A percentile compares a stretch with the other conserved stretches of the same genome.
phyloP scores from a whole-genome alignment of 805 yeast genomes.

The Yarrowia sp. region DNA sequence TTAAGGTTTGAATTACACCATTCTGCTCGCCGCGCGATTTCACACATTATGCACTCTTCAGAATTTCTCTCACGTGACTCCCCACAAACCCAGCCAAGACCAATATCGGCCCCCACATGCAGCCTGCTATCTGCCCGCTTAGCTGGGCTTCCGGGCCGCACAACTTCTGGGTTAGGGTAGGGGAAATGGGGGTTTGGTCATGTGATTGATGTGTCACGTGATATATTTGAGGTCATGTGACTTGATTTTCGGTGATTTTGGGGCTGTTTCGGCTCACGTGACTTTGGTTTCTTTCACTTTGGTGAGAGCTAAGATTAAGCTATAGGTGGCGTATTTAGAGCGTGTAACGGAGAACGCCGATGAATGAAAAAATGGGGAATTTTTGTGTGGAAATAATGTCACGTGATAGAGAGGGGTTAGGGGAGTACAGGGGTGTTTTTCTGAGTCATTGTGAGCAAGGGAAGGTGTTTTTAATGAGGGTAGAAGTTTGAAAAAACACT shows the following conservation, averaged over 20 bases:
- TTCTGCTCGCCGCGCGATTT: not conserved
- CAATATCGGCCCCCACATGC: not conserved
- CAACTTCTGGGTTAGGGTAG: not conserved
- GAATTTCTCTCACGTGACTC: not conserved
- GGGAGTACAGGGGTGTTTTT: too few relatives aligned
- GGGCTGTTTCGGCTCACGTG: not conserved
- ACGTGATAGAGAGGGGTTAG: too few relatives aligned
- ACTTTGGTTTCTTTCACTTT: not conserved
- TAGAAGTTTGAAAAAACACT: too few relatives aligned
- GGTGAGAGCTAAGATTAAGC: not conserved
- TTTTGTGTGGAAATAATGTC: too few relatives aligned
- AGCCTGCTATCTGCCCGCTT: conserved; percentile 15
- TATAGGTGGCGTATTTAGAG: not conserved
- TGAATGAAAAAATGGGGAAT: too few relatives aligned
- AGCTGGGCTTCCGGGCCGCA: not conserved
- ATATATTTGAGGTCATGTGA: not conserved
- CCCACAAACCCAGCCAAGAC: not conserved
- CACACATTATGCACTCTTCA: not conserved
- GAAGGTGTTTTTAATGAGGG: too few relatives aligned
- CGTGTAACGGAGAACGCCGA: not conserved
- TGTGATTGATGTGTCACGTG: not conserved
- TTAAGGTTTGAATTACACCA: not conserved
- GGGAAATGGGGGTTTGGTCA: not conserved
- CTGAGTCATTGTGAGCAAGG: too few relatives aligned
- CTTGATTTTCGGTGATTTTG: not conserved